Evolutionary conservation across 2,329 filamentous ascomycete species (phyloP), one percentile per base, ranked within the genome.

Genomic region (Escovopsis sp.): DNA sequence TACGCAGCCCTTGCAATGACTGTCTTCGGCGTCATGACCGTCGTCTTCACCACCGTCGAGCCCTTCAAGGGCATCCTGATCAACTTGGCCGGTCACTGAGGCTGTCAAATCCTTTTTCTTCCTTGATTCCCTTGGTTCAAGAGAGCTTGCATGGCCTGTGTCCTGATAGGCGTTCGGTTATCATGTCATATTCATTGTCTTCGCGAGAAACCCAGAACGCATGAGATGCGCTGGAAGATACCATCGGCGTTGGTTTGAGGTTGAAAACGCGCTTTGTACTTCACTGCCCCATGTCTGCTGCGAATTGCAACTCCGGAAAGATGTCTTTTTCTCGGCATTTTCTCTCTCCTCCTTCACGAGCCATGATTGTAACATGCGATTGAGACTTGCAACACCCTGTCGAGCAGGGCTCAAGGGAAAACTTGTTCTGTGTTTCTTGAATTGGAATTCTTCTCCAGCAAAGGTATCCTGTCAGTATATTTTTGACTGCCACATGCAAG

Each of bases 1-100:
- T 75, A 75, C 48, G 69, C 72, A 2, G 70, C 68, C 2, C 54
- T 77, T 13, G 64, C 71, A 2, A 76, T 76, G 73, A 73, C 71
- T 7, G 57, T 71, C 5, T 71, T 75, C 49, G 72, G 73, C 0
- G 62, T 72, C 33, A 66, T 69, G 58, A 74, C 70, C 1, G 72
- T 77, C 0, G 63, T 70, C 2, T 66, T 76, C 35, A 68, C 69
- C 0, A 67, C 68, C 1, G 55, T 72, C 1, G 61, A 63, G 4
- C 68, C 67, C 8, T 64, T 72, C 45, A 61, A 59, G 8, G 47
- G 48, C 1, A 59, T 59, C 39, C 48, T 73, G 11, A 45, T 61
- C 9, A 41, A 36, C 13, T 44, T 66, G 35, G 57, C 64, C 20
- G 51, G 47, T 7, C 35, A 31, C 32, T 45, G 31, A 44, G n/a